These are phyloP conservation scores for Mycogone perniciosa DNA, from an alignment of 2,329 filamentous ascomycete genomes.

Conservation along the genomic window DNA sequence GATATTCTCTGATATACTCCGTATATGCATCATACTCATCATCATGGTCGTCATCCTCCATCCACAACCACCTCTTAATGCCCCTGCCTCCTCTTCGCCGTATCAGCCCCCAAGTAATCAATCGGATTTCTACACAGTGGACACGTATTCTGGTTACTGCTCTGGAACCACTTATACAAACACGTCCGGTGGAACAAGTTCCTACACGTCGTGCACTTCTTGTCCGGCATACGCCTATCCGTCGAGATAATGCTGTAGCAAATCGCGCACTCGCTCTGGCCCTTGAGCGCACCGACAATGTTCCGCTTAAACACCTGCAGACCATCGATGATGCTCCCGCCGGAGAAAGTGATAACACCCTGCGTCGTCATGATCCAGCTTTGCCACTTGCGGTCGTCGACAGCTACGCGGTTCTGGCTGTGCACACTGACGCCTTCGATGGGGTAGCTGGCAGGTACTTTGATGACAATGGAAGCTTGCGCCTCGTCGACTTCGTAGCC, in stretches of 20 bases:
- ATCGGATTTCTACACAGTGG: conserved; percentile 90
- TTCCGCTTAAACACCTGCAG: conserved; percentile 80
- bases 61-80: conserved; percentile 1
- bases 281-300: conserved; percentile 80
- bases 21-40: neutral
- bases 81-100: conserved; percentile 30
- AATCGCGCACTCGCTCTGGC: conserved; percentile 91
- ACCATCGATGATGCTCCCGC: conserved; percentile 82
- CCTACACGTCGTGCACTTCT: conserved; percentile 86
- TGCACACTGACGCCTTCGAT: conserved; percentile 71
- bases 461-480: conserved; percentile 74
- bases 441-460: conserved; percentile 74
- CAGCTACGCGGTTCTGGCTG: conserved; percentile 75
- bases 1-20: no score
- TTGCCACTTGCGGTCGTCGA: conserved; percentile 88
- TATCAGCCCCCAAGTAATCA: conserved; percentile 45
- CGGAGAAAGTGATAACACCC: conserved; percentile 88
- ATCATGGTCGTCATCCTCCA: neutral
- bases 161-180: conserved; percentile 96
- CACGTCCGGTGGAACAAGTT: conserved; percentile 88
- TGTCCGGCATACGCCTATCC: conserved; percentile 86
- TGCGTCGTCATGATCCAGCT: conserved; percentile 84
- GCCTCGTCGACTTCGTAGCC: conserved; percentile 86
- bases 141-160: conserved; percentile 83
- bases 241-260: conserved; percentile 91